Evolutionary conservation across 129 eudicot genomes (phyloP), one percentile per base, ranked within the genome.

Genomic region (Apium graveolens): DNA sequence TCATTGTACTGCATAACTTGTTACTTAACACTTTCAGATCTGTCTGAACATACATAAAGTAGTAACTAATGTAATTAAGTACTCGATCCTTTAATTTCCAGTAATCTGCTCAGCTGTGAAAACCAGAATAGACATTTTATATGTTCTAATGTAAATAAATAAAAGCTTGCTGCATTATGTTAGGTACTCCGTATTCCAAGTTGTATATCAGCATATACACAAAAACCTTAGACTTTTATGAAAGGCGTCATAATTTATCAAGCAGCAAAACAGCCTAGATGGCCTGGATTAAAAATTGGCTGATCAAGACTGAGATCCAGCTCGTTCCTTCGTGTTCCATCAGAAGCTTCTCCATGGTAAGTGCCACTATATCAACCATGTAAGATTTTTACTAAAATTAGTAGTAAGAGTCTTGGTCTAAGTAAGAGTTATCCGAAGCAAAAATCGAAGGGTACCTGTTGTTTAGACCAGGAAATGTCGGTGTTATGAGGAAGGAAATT

Each of bases 241-340:
- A 57, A n/a, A 57, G 66, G 16, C 66, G n/a, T 24, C 9, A n/a
- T n/a, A 57, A n/a, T 8, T 57, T 57, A 2, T 57, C 11, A 92
- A 4, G 89, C 75, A 51, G 89, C 82, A 77, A 87, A 88, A 85
- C 93, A 89, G 76, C 97, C 89, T 62, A 86, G 86, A 80, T 90
- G 90, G 85, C 93, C 88, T 24, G 96, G 82, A 85, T 72, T 70
- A 8, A 85, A 92, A 66, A 88, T 85, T 24, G 97, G 90, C 76
- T 44, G 48, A 44, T 92, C 92, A 55, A 92, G 92, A 78, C 91
- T 90, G 26, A 92, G 96, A 78, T 90, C 96, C 32, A 92, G 93
- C 79, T 84, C 93, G 65, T 90, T 92, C 80, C 88, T 90, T 82
- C 88, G 81, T 5, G 29, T n/a, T 43, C 83, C 90, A 62, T 87